Conservation (phyloP, 2,329 filamentous ascomycete genomes). For the Zymoseptoria passerinii region DNA sequence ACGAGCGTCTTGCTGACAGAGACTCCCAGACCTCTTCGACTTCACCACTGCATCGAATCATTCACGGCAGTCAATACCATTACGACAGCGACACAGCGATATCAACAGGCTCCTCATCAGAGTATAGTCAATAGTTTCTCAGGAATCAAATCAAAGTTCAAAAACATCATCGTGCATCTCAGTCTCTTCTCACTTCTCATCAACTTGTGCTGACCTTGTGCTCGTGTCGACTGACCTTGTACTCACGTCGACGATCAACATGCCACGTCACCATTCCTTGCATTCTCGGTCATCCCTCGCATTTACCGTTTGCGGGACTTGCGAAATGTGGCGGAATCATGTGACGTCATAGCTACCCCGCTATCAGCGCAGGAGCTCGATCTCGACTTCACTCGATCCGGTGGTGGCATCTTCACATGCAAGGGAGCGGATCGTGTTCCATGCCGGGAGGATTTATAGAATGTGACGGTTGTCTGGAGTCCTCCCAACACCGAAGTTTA, state of each 20-base stretch:
- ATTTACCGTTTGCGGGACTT: not conserved
- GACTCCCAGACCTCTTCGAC: not conserved
- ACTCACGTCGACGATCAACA: not conserved
- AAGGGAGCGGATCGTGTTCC: not conserved
- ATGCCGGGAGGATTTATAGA: not conserved
- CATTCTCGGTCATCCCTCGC: not conserved
- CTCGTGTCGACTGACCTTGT: too few relatives aligned
- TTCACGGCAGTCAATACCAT: conserved; percentile 1
- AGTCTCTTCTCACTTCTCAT: not conserved
- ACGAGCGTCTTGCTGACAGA: not conserved
- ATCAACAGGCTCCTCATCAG: not conserved
- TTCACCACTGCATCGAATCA: not conserved
- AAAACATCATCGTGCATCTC: not conserved
- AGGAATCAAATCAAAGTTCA: not conserved
- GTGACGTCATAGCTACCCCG: not conserved
- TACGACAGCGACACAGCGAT: not conserved
- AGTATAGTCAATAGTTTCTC: not conserved
- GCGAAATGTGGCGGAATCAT: not conserved
- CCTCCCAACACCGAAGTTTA: too few relatives aligned
- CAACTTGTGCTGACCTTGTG: not conserved
- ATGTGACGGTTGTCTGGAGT: not conserved
- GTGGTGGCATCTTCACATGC: not conserved
- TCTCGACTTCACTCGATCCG: not conserved
- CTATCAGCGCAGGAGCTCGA: not conserved
- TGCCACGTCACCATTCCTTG: not conserved